Evolutionary conservation across 352 stramenopile species (phyloP).

Genomic region (Albugo laibachii): DNA sequence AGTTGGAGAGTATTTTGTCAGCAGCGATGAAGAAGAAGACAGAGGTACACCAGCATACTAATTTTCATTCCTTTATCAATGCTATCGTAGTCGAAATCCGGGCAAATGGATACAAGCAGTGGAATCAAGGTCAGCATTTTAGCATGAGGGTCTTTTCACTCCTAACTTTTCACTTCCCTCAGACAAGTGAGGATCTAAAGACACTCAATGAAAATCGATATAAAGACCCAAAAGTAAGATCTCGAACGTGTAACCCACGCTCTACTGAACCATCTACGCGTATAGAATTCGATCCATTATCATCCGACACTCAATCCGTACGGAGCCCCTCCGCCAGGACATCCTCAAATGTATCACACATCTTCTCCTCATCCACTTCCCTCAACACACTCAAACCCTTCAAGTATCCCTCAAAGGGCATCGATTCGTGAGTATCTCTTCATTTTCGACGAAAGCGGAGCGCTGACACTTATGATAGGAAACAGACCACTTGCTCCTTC

Average conservation of each 20-base stretch:
- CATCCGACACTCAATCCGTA: constrained; percentile 64
- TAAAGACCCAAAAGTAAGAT: constrained; percentile 40
- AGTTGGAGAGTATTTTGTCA: constrained; percentile 49
- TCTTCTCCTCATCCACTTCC: constrained; percentile 5
- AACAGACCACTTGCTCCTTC: constrained; percentile 38
- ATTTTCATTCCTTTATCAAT: constrained; percentile 10
- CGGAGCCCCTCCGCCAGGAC: constrained; percentile 35
- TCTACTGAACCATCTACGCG: neutral
- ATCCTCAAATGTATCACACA: constrained; percentile 34
- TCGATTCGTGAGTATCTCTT: neutral
- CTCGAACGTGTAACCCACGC: neutral
- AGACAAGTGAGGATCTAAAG: constrained; percentile 34
- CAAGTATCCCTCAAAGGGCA: neutral
- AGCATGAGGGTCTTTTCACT: neutral
- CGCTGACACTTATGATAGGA: constrained; percentile 15
- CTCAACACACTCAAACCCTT: constrained; percentile 1
- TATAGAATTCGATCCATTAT: constrained; percentile 56
- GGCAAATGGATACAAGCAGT: no score
- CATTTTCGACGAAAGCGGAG: constrained; percentile 5
- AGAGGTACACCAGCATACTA: constrained; percentile 15
- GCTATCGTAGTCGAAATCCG: neutral
- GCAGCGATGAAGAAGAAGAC: constrained; percentile 50
- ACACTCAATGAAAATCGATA: constrained; percentile 37
- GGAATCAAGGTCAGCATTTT: neutral
- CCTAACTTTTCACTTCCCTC: neutral